Evolutionary conservation across 306 rosid species (phyloP).

Genomic region (Acmispon strigosus): DNA sequence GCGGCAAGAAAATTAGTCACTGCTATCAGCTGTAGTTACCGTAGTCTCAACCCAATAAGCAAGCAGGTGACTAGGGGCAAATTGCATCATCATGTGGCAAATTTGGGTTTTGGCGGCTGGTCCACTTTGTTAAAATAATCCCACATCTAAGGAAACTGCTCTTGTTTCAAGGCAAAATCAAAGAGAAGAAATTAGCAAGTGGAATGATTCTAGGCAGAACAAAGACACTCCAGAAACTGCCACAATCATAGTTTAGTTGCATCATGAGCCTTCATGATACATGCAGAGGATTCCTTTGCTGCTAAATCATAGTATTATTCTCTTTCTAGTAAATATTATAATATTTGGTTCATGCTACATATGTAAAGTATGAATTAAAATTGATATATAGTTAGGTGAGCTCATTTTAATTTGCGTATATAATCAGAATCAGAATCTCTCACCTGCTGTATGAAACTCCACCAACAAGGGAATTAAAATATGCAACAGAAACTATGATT

Average conservation of each 20-base stretch:
- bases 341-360: background rate
- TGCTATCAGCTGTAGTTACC: too few relatives aligned
- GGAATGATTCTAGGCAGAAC: background rate
- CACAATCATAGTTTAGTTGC: conserved; percentile 6
- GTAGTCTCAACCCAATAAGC: too few relatives aligned
- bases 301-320: conserved; percentile 19
- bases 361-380: background rate
- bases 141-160: conserved; percentile 24
- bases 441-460: conserved; percentile 18
- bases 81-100: conserved; percentile 1
- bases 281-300: conserved; percentile 13
- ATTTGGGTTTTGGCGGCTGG: conserved; percentile 30
- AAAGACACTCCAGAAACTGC: conserved; percentile 12
- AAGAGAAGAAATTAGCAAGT: background rate
- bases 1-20: too few relatives aligned
- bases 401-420: conserved; percentile 16
- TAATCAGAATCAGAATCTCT: conserved; percentile 52
- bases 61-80: too few relatives aligned
- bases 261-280: conserved; percentile 18
- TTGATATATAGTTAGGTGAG: background rate
- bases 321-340: conserved; percentile 8
- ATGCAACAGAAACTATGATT: conserved; percentile 7
- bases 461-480: background rate
- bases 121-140: conserved; percentile 24
- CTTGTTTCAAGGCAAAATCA: conserved; percentile 20